These are phyloP conservation scores for Diplodia mutila DNA, from an alignment of 2,329 filamentous ascomycete genomes.

Conservation along the genomic window DNA sequence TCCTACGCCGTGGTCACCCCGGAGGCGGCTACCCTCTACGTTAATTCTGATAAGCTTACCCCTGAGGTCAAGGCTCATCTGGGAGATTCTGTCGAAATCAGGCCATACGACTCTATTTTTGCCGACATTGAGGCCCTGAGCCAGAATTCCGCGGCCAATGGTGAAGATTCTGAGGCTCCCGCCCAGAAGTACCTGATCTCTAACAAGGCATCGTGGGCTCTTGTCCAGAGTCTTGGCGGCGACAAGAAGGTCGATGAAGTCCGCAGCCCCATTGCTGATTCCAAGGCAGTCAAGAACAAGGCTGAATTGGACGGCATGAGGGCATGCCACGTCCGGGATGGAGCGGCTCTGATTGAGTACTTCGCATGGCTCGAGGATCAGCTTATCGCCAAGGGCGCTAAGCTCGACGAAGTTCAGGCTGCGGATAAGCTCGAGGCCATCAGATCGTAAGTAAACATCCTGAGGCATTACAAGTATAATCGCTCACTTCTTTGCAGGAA, in stretches of 20 bases:
- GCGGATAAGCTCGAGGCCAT: conserved; percentile 86
- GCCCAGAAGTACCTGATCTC: conserved; percentile 79
- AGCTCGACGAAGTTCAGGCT: conserved; percentile 85
- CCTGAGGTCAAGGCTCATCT: conserved; percentile 72
- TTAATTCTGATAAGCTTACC: conserved; percentile 78
- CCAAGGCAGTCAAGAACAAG: conserved; percentile 93
- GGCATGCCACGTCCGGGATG: conserved; percentile 89
- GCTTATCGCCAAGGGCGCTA: conserved; percentile 71
- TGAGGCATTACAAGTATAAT: neutral
- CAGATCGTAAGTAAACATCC: conserved; percentile 51
- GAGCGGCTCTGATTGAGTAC: conserved; percentile 85
- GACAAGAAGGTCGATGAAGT: conserved; percentile 83
- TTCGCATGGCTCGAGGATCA: conserved; percentile 97
- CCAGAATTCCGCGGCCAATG: conserved; percentile 42
- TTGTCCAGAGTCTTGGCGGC: conserved; percentile 83
- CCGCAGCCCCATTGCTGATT: conserved; percentile 83
- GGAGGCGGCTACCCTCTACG: conserved; percentile 75
- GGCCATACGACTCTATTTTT: conserved; percentile 83
- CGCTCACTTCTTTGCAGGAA: conserved; percentile 44
- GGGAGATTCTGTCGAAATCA: conserved; percentile 69
- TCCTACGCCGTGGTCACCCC: conserved; percentile 90
- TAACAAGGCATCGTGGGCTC: conserved; percentile 88
- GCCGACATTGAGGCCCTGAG: conserved; percentile 72
- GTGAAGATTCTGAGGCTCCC: conserved; percentile 39
- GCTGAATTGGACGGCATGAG: conserved; percentile 91